These are phyloP conservation scores for Aspergillus homomorphus DNA, from an alignment of 495 filamentous ascomycete genomes.

Conservation along the genomic window DNA sequence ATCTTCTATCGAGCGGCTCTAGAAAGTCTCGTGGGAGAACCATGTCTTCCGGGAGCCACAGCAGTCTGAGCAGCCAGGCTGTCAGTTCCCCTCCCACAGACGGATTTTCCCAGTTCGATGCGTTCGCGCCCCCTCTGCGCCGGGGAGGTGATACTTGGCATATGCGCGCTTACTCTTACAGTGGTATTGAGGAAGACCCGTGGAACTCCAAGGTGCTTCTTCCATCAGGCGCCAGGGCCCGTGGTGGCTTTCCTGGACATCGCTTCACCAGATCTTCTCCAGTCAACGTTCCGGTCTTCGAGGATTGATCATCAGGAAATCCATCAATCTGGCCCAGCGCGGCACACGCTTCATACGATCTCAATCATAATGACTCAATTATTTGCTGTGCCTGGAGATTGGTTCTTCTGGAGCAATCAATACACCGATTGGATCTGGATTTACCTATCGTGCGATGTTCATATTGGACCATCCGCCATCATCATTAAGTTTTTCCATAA, in stretches of 20 bases:
- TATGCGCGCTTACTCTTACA: not conserved
- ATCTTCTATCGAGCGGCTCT: constrained; percentile 24
- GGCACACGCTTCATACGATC: too few relatives aligned
- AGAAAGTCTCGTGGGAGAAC: constrained; percentile 3
- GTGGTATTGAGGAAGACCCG: not conserved
- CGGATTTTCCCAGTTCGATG: constrained; percentile 7
- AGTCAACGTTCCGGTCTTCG: constrained; percentile 11
- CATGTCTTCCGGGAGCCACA: not conserved
- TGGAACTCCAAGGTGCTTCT: constrained; percentile 17
- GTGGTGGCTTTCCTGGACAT: constrained; percentile 12
- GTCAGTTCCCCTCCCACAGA: constrained; percentile 6
- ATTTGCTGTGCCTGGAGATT: not conserved
- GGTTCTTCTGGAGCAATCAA: not conserved
- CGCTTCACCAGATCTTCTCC: constrained; percentile 26
- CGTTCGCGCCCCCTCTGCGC: constrained; percentile 10
- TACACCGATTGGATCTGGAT: not conserved
- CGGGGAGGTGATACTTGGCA: constrained; percentile 13
- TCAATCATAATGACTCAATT: too few relatives aligned
- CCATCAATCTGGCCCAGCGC: too few relatives aligned
- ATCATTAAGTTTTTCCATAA: not conserved
- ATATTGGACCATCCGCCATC: not conserved
- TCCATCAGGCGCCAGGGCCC: constrained; percentile 5
- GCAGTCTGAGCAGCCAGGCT: not conserved
- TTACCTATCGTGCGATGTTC: not conserved
- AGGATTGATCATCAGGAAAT: constrained; percentile 2